Conservation (phyloP, 306 rosid species). For the Cicer yamashitae region DNA sequence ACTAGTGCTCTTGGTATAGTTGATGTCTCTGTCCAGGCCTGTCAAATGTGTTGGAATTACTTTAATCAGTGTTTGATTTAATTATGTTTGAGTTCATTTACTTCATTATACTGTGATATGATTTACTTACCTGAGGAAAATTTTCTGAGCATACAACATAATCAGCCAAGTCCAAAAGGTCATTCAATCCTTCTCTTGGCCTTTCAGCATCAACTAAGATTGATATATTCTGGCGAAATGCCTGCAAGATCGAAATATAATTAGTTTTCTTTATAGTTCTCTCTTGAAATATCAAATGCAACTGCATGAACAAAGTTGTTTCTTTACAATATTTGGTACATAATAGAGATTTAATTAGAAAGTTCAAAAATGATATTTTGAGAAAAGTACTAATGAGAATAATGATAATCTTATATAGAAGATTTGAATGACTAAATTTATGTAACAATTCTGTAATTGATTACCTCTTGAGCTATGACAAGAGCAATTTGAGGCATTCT, state of each 20-base stretch:
- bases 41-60: conserved; percentile 34
- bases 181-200: conserved; percentile 84
- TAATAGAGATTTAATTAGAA: neutral
- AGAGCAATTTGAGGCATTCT: conserved; percentile 77
- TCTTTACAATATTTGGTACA: neutral
- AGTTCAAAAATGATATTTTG: too few relatives aligned
- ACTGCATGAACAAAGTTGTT: neutral
- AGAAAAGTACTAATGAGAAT: neutral
- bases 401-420: neutral
- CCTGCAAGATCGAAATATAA: conserved; percentile 57
- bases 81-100: too few relatives aligned
- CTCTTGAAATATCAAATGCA: conserved; percentile 35
- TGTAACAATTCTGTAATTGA: conserved; percentile 19
- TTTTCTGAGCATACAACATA: conserved; percentile 77
- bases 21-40: conserved; percentile 86
- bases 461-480: conserved; percentile 87
- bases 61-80: neutral
- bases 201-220: conserved; percentile 87
- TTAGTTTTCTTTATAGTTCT: conserved; percentile 31
- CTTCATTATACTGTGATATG: neutral
- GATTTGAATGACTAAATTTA: conserved; percentile 32
- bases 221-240: conserved; percentile 65
- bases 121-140: conserved; percentile 83
- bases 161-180: conserved; percentile 65
- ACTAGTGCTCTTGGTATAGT: conserved; percentile 76